Evolutionary conservation across 2,329 filamentous ascomycete genomes (phyloP).

Genomic region (Trichoderma koningii): DNA sequence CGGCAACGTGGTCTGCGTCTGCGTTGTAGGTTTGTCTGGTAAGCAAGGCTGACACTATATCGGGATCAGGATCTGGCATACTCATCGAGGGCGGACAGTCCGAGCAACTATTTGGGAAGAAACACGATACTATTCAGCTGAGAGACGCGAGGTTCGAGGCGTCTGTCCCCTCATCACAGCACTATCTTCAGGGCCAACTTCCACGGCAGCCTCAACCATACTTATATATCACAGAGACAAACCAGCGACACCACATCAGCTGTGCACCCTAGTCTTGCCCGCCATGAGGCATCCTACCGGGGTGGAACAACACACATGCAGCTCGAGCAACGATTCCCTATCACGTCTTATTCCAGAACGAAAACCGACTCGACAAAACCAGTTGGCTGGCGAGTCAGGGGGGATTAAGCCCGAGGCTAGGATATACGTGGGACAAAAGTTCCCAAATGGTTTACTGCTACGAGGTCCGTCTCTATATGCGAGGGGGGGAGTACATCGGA

Average conservation of each 20-base stretch:
- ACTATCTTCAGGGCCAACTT: background rate
- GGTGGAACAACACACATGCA: conserved; percentile 10
- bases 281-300: background rate
- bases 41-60: background rate
- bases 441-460: conserved; percentile 12
- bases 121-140: background rate
- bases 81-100: conserved; percentile 9
- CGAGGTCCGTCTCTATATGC: background rate
- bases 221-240: conserved; percentile 7
- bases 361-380: background rate
- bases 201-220: background rate
- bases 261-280: background rate
- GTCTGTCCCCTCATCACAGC: background rate
- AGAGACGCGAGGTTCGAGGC: background rate
- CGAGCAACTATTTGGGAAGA: background rate
- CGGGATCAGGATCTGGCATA: background rate
- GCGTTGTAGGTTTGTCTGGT: background rate
- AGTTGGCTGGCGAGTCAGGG: conserved; percentile 14
- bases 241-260: background rate
- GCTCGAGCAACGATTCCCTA: background rate
- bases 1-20: conserved; percentile 23
- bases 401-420: conserved; percentile 4
- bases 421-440: conserved; percentile 21
- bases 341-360: background rate
- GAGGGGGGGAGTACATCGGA: background rate